phyloP scores from a whole-genome alignment of 352 stramenopile genomes.

The Phytopythium cucurbitacearum region DNA sequence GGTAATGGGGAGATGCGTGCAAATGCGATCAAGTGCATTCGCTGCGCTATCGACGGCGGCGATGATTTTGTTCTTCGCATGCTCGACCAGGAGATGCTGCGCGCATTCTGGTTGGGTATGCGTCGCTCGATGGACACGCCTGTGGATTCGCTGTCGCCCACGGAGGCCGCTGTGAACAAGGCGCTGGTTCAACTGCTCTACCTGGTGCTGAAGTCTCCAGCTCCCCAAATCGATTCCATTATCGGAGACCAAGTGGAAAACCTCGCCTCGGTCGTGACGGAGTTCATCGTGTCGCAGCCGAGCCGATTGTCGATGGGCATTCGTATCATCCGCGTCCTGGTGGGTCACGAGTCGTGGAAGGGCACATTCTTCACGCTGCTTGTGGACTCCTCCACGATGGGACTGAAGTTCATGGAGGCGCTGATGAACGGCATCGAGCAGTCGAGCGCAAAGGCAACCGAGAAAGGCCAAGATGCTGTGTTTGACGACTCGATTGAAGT shows the following conservation, averaged over 20 bases:
- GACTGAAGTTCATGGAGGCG: slow-evolving; percentile 61
- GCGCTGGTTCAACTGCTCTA: slow-evolving; percentile 65
- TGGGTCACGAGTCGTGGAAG: slow-evolving; percentile 56
- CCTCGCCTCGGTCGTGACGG: slow-evolving; percentile 62
- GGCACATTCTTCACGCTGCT: slow-evolving; percentile 71
- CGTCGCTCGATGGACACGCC: slow-evolving; percentile 58
- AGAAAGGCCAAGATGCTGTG: slow-evolving; percentile 23
- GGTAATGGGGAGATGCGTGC: slow-evolving; percentile 37
- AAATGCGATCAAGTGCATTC: slow-evolving; percentile 71
- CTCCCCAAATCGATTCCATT: slow-evolving; percentile 42
- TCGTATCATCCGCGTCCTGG: slow-evolving; percentile 75
- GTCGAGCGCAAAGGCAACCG: slow-evolving; percentile 21
- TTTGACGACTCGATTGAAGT: slow-evolving; percentile 66
- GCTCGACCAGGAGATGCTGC: slow-evolving; percentile 70
- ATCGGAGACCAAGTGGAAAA: slow-evolving; percentile 56
- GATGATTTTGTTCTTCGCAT: slow-evolving; percentile 50
- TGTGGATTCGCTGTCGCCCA: slow-evolving; percentile 19
- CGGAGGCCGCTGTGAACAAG: slow-evolving; percentile 33
- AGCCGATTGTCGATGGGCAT: slow-evolving; percentile 51
- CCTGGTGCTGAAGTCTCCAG: slow-evolving; percentile 56
- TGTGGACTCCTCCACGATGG: slow-evolving; percentile 54
- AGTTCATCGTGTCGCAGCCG: slow-evolving; percentile 58
- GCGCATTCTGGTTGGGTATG: slow-evolving; percentile 57
- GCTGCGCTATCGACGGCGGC: slow-evolving; percentile 50
- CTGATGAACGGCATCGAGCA: slow-evolving; percentile 53